Evolutionary conservation across 1,284 basidiomycete species (phyloP).

Genomic region (Xerocomus cyaneibrunnescens): DNA sequence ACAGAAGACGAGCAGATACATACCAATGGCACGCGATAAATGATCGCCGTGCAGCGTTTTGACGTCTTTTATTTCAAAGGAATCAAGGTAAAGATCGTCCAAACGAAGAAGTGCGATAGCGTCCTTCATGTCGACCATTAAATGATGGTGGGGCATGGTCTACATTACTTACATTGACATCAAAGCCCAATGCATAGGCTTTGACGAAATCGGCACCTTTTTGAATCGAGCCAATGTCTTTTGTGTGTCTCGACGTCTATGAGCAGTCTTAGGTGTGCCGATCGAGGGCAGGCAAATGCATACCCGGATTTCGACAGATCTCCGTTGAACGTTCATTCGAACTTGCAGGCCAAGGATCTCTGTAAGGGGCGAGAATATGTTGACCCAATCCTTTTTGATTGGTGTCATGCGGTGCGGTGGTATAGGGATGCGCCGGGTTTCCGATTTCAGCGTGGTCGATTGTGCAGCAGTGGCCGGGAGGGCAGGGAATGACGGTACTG

Average conservation of each 20-base stretch:
- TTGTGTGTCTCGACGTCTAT: conserved; percentile 93
- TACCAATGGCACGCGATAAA: conserved; percentile 92
- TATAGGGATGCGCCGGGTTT: conserved; percentile 82
- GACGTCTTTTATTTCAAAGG: conserved; percentile 98
- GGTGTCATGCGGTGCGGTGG: conserved; percentile 98
- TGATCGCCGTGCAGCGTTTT: conserved; percentile 98
- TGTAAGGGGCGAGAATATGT: conserved; percentile 94
- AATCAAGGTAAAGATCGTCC: conserved; percentile 97
- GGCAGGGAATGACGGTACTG: conserved; percentile 65
- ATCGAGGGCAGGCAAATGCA: conserved; percentile 31
- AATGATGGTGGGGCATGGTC: background rate
- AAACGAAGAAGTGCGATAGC: conserved; percentile 92
- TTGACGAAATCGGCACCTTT: conserved; percentile 99
- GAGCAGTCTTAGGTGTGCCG: conserved; percentile 4
- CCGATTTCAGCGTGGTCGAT: conserved; percentile 64
- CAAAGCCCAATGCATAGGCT: conserved; percentile 93
- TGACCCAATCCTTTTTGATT: conserved; percentile 96
- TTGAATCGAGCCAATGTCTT: conserved; percentile 88
- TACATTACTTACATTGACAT: conserved; percentile 69
- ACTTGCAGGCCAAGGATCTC: conserved; percentile 95
- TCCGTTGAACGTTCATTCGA: conserved; percentile 90
- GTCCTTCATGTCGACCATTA: conserved; percentile 57
- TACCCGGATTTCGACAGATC: conserved; percentile 91
- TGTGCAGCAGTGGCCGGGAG: conserved; percentile 55
- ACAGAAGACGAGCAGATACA: conserved; percentile 13